A percentile compares a stretch with the other conserved stretches of the same genome.
Evolutionary conservation across 2,329 filamentous ascomycete genomes (phyloP).

Genomic region (Diplocarpon mali): DNA sequence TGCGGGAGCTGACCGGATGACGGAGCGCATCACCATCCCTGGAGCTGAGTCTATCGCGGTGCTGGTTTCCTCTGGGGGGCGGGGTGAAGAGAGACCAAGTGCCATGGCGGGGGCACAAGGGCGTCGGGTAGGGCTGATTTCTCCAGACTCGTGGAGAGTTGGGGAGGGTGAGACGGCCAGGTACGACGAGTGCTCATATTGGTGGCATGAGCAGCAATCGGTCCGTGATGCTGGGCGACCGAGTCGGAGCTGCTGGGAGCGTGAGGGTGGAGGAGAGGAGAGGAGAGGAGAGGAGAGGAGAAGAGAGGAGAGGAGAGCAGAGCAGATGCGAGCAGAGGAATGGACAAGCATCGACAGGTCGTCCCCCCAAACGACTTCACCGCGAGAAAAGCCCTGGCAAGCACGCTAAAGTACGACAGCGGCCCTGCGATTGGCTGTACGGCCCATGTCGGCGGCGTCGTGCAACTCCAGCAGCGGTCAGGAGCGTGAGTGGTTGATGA

Average conservation of each 20-base stretch:
- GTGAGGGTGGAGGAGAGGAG: neutral
- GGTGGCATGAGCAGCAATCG: conserved; percentile 2
- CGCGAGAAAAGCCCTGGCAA: conserved; percentile 1
- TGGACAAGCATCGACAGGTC: too few relatives aligned
- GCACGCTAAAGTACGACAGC: conserved; percentile 9
- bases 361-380: conserved; percentile 5
- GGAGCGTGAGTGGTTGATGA: conserved; percentile 1
- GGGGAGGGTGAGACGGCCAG: too few relatives aligned
- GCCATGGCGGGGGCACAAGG: conserved; percentile 1
- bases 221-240: neutral
- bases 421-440: conserved; percentile 5
- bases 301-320: neutral
- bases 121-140: conserved; percentile 20
- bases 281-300: neutral
- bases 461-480: conserved; percentile 5
- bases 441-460: neutral
- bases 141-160: neutral
- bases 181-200: neutral
- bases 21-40: conserved; percentile 4
- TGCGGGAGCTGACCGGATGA: neutral
- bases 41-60: neutral
- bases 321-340: too few relatives aligned
- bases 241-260: too few relatives aligned
- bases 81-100: neutral
- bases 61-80: neutral